A percentile compares a stretch with the other conserved stretches of the same genome.
phyloP scores from a whole-genome alignment of 495 filamentous ascomycete genomes.

The Penicillium riverlandense region DNA sequence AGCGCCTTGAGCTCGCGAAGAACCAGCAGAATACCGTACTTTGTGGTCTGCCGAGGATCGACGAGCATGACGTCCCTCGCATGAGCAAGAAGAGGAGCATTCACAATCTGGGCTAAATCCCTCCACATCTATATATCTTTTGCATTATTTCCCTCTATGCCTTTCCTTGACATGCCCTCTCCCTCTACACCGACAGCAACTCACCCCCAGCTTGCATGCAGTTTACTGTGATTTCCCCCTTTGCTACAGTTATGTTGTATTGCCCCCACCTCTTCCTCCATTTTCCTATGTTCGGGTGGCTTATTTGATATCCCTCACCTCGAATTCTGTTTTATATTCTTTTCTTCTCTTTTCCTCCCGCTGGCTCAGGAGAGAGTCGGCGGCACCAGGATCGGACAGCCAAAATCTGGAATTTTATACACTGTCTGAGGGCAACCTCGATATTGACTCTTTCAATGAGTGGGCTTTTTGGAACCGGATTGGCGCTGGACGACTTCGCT shows the following conservation, averaged over 20 bases:
- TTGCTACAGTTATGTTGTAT: not conserved
- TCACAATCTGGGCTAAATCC: constrained; percentile 29
- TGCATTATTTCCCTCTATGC: not conserved
- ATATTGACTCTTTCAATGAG: constrained; percentile 7
- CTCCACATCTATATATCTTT: not conserved
- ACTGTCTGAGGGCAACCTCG: constrained; percentile 22
- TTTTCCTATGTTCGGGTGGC: no score
- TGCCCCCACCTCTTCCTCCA: no score
- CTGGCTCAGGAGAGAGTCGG: not conserved
- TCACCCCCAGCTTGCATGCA: not conserved
- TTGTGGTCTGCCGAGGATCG: constrained; percentile 64
- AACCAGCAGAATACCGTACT: constrained; percentile 49
- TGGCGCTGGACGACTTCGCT: constrained; percentile 5
- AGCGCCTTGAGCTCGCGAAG: constrained; percentile 71
- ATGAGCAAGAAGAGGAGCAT: constrained; percentile 50
- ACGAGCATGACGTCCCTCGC: constrained; percentile 32
- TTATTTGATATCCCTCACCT: not conserved
- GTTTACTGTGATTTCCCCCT: not conserved
- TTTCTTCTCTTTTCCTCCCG: not conserved
- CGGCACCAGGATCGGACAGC: no score
- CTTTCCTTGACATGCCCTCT: not conserved
- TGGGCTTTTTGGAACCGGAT: constrained; percentile 4
- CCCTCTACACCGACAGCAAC: not conserved
- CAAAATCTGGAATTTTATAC: constrained; percentile 5
- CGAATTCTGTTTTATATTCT: not conserved